Percentiles rank a stretch among this genome's conserved stretches.
phyloP scores from a whole-genome alignment of 78 protist genomes.

The Dictyostelium firmibasis region DNA sequence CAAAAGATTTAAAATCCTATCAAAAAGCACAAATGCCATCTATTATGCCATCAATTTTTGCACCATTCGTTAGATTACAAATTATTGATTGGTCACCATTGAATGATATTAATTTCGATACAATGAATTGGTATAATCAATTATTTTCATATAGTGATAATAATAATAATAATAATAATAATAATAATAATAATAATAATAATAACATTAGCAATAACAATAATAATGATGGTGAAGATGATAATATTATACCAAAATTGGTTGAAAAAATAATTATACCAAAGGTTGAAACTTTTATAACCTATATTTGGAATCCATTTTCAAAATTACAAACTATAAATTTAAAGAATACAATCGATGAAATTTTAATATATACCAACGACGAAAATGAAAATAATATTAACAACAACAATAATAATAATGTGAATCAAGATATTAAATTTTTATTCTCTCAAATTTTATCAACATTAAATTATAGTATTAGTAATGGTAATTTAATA shows the following conservation, averaged over 20 bases:
- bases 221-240: constrained; percentile 7
- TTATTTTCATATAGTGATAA: constrained; percentile 4
- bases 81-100: constrained; percentile 60
- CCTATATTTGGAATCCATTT: constrained; percentile 44
- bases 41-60: constrained; percentile 41
- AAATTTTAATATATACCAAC: background rate
- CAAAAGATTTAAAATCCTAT: constrained; percentile 35
- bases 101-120: background rate
- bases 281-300: constrained; percentile 27
- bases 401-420: background rate
- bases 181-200: background rate
- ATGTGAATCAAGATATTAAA: background rate
- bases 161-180: no score
- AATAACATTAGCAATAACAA: background rate
- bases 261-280: constrained; percentile 33
- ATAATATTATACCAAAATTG: constrained; percentile 42
- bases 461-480: background rate
- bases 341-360: constrained; percentile 16
- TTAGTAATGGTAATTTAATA: background rate
- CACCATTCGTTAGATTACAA: constrained; percentile 55
- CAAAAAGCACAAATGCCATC: constrained; percentile 6
- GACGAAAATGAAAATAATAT: background rate
- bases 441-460: constrained; percentile 1
- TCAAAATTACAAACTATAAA: constrained; percentile 26
- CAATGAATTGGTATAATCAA: constrained; percentile 22